Conservation (phyloP, 2,329 filamentous ascomycete genomes). For the Pestalotiopsis sp. region DNA sequence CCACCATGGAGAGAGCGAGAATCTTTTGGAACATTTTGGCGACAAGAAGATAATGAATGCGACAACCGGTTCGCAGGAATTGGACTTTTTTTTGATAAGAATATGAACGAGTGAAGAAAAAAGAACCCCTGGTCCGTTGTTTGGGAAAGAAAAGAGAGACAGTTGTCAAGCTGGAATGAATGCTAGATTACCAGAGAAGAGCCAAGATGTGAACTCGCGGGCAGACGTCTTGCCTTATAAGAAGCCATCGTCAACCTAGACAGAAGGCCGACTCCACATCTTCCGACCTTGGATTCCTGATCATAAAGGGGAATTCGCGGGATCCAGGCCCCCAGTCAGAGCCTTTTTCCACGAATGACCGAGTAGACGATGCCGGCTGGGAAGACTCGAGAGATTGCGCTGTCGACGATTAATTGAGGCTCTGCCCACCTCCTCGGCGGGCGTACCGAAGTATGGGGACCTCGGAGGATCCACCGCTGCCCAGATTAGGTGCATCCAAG, state of each 20-base stretch:
- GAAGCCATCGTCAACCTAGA: constrained; percentile 4
- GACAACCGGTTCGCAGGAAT: constrained; percentile 10
- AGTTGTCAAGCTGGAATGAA: constrained; percentile 6
- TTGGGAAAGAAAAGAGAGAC: not conserved
- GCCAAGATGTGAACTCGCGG: not conserved
- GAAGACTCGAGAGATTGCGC: constrained; percentile 6
- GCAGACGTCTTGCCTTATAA: constrained; percentile 3
- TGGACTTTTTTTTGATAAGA: not conserved
- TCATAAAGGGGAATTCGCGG: not conserved
- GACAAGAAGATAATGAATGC: constrained; percentile 8
- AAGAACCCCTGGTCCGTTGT: constrained; percentile 8
- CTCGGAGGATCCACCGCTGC: not conserved
- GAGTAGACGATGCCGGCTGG: not conserved
- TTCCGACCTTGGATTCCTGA: not conserved
- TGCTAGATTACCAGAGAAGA: not conserved
- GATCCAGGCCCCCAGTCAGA: not conserved
- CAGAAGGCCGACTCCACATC: not conserved
- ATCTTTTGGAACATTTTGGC: constrained; percentile 28
- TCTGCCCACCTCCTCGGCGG: constrained; percentile 2
- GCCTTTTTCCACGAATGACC: constrained; percentile 11
- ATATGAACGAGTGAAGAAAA: constrained; percentile 3
- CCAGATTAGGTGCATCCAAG: not conserved
- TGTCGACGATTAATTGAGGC: constrained; percentile 12
- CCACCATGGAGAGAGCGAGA: constrained; percentile 26
- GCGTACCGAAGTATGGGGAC: constrained; percentile 7